phyloP scores from a whole-genome alignment of 1,284 basidiomycete species.

The Pholiota adiposa region DNA sequence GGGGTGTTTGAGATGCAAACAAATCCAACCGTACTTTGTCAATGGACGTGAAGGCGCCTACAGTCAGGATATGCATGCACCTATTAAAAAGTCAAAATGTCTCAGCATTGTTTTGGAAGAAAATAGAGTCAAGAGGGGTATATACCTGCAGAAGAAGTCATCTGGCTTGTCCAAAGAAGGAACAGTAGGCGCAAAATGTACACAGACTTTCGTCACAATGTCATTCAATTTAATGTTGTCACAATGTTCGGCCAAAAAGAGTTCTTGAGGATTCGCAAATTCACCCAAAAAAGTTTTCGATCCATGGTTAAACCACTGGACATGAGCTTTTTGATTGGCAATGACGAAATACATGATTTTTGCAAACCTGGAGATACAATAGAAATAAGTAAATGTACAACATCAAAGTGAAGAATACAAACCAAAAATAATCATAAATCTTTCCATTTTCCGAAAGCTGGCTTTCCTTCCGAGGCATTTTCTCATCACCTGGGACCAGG shows the following conservation, averaged over 20 bases:
- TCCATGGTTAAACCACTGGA: constrained; percentile 74
- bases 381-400: neutral
- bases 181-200: constrained; percentile 37
- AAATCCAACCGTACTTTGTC: constrained; percentile 31
- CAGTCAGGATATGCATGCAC: constrained; percentile 34
- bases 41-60: constrained; percentile 37
- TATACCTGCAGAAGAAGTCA: constrained; percentile 67
- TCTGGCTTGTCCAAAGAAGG: constrained; percentile 29
- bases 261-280: constrained; percentile 61
- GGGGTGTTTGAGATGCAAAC: constrained; percentile 33
- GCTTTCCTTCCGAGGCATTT: constrained; percentile 29
- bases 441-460: constrained; percentile 36
- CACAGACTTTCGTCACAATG: constrained; percentile 50
- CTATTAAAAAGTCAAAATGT: constrained; percentile 23
- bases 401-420: neutral
- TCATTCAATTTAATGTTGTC: constrained; percentile 35
- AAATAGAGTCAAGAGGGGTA: neutral
- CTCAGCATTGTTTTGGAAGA: neutral
- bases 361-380: constrained; percentile 57
- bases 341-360: constrained; percentile 57
- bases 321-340: constrained; percentile 50
- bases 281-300: constrained; percentile 60
- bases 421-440: constrained; percentile 68
- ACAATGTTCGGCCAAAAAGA: constrained; percentile 65
- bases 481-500: constrained; percentile 45